phyloP scores from a whole-genome alignment of 2,329 filamentous ascomycete species.

The Colletotrichum aenigma region DNA sequence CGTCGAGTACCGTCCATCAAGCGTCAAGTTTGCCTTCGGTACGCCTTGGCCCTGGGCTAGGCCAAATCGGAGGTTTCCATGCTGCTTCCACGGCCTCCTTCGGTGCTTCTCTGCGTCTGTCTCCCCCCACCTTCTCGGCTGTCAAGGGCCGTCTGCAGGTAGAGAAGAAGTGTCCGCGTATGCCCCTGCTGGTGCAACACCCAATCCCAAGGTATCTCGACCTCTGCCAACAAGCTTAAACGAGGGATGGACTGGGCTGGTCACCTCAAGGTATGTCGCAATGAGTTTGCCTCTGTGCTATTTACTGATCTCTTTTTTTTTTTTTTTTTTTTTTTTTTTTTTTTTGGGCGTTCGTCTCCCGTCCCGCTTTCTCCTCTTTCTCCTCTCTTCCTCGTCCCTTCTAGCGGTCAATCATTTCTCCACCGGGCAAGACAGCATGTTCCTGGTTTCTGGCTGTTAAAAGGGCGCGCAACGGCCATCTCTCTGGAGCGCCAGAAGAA shows the following conservation, averaged over 20 bases:
- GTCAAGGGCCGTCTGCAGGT: not conserved
- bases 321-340: not conserved
- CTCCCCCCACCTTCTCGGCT: not conserved
- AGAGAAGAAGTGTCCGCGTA: not conserved
- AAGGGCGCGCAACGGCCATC: not conserved
- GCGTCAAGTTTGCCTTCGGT: not conserved
- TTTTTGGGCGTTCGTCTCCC: not conserved
- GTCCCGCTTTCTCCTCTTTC: not conserved
- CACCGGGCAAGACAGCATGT: not conserved
- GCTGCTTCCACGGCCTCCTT: not conserved
- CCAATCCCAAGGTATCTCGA: not conserved
- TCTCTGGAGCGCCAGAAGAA: not conserved
- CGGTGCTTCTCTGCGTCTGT: not conserved
- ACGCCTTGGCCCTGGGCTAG: not conserved
- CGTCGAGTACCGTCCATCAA: not conserved
- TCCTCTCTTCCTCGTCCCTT: not conserved
- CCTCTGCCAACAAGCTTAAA: slow-evolving; percentile 8
- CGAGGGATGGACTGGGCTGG: not conserved
- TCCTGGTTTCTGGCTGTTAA: not conserved
- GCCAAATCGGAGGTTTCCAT: not conserved
- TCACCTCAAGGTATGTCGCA: not conserved
- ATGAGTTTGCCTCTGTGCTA: not conserved
- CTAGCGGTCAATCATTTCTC: not conserved
- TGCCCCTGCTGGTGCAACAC: not conserved
- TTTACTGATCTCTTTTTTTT: not conserved